Evolutionary conservation across 305 asterid genomes (phyloP).

Genomic region (Solanum chacoense): DNA sequence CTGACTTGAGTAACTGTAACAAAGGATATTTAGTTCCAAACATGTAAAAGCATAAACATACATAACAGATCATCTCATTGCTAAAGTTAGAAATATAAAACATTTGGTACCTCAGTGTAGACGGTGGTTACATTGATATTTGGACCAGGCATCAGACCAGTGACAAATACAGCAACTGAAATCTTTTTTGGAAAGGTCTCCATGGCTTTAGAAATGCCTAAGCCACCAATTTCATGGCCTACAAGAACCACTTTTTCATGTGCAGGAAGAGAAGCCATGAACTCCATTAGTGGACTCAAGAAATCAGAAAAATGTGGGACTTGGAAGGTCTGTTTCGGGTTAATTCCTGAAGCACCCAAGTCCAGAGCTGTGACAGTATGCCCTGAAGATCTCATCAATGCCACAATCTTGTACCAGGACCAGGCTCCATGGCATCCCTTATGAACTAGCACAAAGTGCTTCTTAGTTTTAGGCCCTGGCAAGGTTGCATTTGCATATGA

Average conservation of each 20-base stretch:
- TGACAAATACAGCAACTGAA: constrained; percentile 7
- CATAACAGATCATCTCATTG: not conserved
- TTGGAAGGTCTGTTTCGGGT: not conserved
- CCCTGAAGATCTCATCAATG: constrained; percentile 1
- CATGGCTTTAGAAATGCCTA: constrained; percentile 14
- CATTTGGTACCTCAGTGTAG: not conserved
- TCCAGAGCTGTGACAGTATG: constrained; percentile 10
- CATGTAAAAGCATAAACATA: not conserved
- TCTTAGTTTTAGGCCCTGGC: not conserved
- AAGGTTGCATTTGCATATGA: not conserved
- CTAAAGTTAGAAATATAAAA: not conserved
- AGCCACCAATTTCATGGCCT: constrained; percentile 19
- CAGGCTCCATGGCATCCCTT: constrained; percentile 21
- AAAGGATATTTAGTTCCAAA: not conserved
- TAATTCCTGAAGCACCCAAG: not conserved
- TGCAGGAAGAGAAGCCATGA: constrained; percentile 13
- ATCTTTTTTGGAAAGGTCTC: constrained; percentile 18
- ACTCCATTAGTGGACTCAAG: constrained; percentile 5
- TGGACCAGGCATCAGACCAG: constrained; percentile 13
- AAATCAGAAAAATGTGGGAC: not conserved
- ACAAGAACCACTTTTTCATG: constrained; percentile 19
- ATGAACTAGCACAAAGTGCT: constrained; percentile 13
- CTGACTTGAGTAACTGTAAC: not conserved
- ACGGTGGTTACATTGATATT: not conserved
- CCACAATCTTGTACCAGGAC: not conserved